Conservation (phyloP, 2,329 filamentous ascomycete genomes). For the Westerdykella sp. region DNA sequence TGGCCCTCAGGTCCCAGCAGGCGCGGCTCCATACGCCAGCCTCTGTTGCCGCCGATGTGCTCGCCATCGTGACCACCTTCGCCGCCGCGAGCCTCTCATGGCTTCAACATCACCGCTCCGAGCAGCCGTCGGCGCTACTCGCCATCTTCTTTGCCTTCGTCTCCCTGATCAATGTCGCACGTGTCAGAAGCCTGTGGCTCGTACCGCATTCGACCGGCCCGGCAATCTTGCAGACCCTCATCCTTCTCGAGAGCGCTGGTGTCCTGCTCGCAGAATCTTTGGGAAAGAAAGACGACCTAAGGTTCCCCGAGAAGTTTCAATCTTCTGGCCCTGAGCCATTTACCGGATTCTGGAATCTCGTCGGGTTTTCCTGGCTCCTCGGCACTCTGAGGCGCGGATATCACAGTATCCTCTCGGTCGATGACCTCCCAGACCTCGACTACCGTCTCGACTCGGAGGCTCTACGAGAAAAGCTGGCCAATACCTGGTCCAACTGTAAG, state of each 20-base stretch:
- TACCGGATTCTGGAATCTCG: too few relatives aligned
- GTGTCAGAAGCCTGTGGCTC: slow-evolving; percentile 7
- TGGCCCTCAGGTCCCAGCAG: slow-evolving; percentile 4
- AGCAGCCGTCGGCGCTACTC: slow-evolving; percentile 5
- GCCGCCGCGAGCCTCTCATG: slow-evolving; percentile 4
- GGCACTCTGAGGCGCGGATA: too few relatives aligned
- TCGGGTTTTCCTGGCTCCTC: too few relatives aligned
- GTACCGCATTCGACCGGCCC: slow-evolving; percentile 5
- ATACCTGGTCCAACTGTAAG: too few relatives aligned
- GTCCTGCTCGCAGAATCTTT: slow-evolving; percentile 5
- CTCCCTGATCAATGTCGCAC: slow-evolving; percentile 4
- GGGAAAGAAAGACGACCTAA: slow-evolving; percentile 4
- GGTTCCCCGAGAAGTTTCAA: slow-evolving; percentile 6
- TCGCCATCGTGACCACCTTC: slow-evolving; percentile 4
- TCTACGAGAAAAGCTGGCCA: too few relatives aligned
- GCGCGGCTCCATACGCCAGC: slow-evolving; percentile 4
- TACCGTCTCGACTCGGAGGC: too few relatives aligned
- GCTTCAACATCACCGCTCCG: slow-evolving; percentile 7
- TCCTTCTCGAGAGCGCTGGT: slow-evolving; percentile 3
- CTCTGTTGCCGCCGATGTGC: slow-evolving; percentile 3
- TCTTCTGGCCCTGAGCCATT: slow-evolving; percentile 5
- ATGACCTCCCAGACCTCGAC: too few relatives aligned
- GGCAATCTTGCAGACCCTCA: slow-evolving; percentile 6
- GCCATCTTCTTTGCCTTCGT: slow-evolving; percentile 6
- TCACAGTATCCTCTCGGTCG: too few relatives aligned